Conservation (phyloP, 2,329 filamentous ascomycete species). For the Aureobasidium sp. region DNA sequence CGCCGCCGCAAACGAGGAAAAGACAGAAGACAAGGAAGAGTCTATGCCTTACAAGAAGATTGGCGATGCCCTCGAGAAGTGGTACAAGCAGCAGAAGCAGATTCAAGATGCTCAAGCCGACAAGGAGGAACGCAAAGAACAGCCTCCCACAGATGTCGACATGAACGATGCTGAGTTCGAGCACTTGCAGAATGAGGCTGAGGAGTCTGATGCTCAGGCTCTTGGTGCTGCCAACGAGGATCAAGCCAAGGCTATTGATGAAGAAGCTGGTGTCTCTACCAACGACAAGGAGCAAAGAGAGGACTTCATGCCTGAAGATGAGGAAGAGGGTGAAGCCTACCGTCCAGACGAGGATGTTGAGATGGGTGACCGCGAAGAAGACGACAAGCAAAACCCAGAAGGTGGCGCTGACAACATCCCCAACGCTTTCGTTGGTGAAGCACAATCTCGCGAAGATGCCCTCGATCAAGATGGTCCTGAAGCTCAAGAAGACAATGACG, state of each 20-base stretch:
- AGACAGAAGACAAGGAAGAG: slow-evolving; percentile 13
- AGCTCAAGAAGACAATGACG: slow-evolving; percentile 19
- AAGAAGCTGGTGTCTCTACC: slow-evolving; percentile 76
- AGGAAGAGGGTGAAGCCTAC: slow-evolving; percentile 22
- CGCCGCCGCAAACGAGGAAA: slow-evolving; percentile 12
- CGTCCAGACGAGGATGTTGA: slow-evolving; percentile 32
- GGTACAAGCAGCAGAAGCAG: slow-evolving; percentile 81
- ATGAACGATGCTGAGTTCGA: slow-evolving; percentile 81
- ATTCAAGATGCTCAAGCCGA: slow-evolving; percentile 49
- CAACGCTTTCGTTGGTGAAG: slow-evolving; percentile 39
- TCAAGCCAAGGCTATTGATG: slow-evolving; percentile 75
- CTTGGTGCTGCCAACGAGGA: slow-evolving; percentile 83
- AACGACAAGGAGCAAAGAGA: slow-evolving; percentile 39
- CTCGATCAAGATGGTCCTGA: slow-evolving; percentile 18
- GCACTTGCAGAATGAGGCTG: slow-evolving; percentile 78
- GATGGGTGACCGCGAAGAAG: slow-evolving; percentile 22
- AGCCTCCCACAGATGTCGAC: slow-evolving; percentile 55
- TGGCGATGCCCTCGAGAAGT: slow-evolving; percentile 83
- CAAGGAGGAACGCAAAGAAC: slow-evolving; percentile 42
- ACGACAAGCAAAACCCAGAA: slow-evolving; percentile 19
- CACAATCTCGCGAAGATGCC: slow-evolving; percentile 31
- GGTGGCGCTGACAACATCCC: slow-evolving; percentile 27
- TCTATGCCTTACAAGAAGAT: slow-evolving; percentile 82
- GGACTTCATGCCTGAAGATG: slow-evolving; percentile 21
- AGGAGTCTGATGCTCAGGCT: slow-evolving; percentile 79